Evolutionary conservation across 1,284 basidiomycete genomes (phyloP).

Genomic region (Moesziomyces sp.): DNA sequence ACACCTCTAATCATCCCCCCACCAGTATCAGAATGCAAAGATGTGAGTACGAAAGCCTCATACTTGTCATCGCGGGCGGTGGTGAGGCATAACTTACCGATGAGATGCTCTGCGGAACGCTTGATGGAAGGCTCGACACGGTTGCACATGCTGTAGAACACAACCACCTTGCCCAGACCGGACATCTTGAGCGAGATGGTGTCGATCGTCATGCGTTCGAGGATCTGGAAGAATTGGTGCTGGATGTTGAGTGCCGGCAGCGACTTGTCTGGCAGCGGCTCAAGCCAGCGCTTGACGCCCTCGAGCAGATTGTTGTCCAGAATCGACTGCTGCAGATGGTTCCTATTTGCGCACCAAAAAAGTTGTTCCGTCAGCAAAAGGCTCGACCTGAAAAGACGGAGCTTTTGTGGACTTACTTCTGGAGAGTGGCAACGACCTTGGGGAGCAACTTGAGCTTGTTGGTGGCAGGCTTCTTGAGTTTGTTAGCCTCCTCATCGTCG

Average conservation of each 20-base stretch:
- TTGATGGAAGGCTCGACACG: conserved; percentile 84
- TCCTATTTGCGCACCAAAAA: conserved; percentile 70
- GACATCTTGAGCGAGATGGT: conserved; percentile 90
- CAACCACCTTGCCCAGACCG: conserved; percentile 86
- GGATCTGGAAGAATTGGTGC: conserved; percentile 84
- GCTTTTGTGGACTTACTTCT: conserved; percentile 77
- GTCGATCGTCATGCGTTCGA: conserved; percentile 87
- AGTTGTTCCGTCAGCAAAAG: not conserved
- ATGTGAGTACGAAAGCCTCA: not conserved
- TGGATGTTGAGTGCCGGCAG: conserved; percentile 96
- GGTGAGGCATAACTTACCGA: conserved; percentile 71
- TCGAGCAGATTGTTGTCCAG: conserved; percentile 94
- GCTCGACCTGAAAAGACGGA: too few species aligned
- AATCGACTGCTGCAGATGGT: conserved; percentile 88
- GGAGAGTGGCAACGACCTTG: conserved; percentile 89
- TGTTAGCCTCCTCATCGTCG: conserved; percentile 83
- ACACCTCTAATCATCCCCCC: conserved; percentile 40
- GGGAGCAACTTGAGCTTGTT: conserved; percentile 86
- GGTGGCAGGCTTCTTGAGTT: conserved; percentile 83
- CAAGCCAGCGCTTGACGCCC: conserved; percentile 90
- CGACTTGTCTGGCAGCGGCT: conserved; percentile 90
- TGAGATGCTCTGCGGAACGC: conserved; percentile 84
- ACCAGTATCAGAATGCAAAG: not conserved
- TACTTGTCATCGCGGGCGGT: too few species aligned
- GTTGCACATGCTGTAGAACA: conserved; percentile 92